A percentile compares a stretch with the other conserved stretches of the same genome.
These are phyloP conservation scores for Rubia yunnanensis DNA, from an alignment of 257 asterid species.

Conservation along the genomic window DNA sequence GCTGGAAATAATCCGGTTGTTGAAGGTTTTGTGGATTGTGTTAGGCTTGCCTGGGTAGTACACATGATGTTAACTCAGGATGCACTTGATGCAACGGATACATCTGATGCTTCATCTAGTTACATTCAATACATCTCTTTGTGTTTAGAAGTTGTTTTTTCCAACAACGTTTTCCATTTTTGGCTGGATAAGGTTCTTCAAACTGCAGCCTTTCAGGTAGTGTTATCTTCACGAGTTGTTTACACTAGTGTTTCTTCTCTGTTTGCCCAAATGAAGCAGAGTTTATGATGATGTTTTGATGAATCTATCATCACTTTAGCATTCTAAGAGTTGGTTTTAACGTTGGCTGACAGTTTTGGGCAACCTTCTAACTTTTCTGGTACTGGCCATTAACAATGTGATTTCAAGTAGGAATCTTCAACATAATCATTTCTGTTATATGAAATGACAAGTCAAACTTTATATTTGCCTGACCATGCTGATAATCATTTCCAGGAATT, in stretches of 20 bases:
- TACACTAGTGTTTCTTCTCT: background rate
- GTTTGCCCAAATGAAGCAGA: background rate
- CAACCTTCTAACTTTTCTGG: background rate
- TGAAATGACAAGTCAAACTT: background rate
- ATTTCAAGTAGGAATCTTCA: background rate
- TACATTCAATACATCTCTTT: slow-evolving; percentile 43
- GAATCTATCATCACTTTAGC: background rate
- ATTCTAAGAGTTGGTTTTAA: background rate
- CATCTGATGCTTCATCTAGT: slow-evolving; percentile 37
- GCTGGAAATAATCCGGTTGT: slow-evolving; percentile 57
- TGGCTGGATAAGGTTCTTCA: slow-evolving; percentile 78
- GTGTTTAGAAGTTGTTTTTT: slow-evolving; percentile 70
- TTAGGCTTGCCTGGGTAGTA: slow-evolving; percentile 88
- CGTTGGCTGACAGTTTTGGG: background rate
- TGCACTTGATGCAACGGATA: slow-evolving; percentile 51
- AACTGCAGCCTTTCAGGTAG: slow-evolving; percentile 88
- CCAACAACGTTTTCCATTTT: slow-evolving; percentile 79
- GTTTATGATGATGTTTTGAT: background rate
- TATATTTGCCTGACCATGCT: background rate
- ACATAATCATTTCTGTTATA: background rate
- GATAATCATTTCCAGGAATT: background rate
- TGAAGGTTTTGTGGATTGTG: slow-evolving; percentile 84
- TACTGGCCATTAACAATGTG: background rate
- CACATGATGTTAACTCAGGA: slow-evolving; percentile 75
- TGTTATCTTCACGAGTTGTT: slow-evolving; percentile 5